A percentile compares a stretch with the other conserved stretches of the same genome.
Conservation (phyloP, 2,329 filamentous ascomycete species). For the Atkinsonella hypoxylon region DNA sequence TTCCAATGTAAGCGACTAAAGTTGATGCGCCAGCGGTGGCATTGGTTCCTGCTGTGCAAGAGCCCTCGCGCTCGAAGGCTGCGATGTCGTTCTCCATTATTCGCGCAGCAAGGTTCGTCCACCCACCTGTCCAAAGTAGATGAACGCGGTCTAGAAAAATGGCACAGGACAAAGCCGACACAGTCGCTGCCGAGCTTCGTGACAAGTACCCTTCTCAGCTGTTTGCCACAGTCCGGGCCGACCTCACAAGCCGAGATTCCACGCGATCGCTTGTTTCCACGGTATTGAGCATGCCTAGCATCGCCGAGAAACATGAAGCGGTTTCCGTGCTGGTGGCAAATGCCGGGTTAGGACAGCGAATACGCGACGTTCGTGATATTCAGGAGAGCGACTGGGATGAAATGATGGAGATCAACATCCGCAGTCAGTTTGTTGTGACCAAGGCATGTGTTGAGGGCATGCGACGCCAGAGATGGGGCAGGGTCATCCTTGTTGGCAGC, state of each 20-base stretch:
- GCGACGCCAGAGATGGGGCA: slow-evolving; percentile 5
- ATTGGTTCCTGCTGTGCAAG: slow-evolving; percentile 6
- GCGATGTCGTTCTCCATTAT: slow-evolving; percentile 6
- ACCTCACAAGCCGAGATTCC: slow-evolving; percentile 5
- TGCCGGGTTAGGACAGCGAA: slow-evolving; percentile 6
- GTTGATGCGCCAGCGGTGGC: slow-evolving; percentile 1
- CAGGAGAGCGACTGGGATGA: slow-evolving; percentile 6
- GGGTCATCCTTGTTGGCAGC: slow-evolving; percentile 6
- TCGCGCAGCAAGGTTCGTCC: slow-evolving; percentile 3
- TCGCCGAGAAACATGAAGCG: slow-evolving; percentile 1
- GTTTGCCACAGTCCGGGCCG: slow-evolving; percentile 3
- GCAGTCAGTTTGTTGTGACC: slow-evolving; percentile 7
- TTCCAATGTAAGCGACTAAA: no score
- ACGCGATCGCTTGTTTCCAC: slow-evolving; percentile 3
- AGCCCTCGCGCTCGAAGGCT: slow-evolving; percentile 6
- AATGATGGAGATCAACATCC: slow-evolving; percentile 7
- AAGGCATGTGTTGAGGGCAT: slow-evolving; percentile 6
- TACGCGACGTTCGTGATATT: slow-evolving; percentile 5
- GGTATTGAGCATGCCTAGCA: neutral
- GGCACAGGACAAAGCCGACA: slow-evolving; percentile 4
- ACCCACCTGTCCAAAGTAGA: neutral
- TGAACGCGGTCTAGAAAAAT: neutral
- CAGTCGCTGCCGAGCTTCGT: neutral
- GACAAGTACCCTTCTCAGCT: slow-evolving; percentile 3
- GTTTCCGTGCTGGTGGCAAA: slow-evolving; percentile 6